Conservation (phyloP, 495 filamentous ascomycete genomes). For the Podospora sp. region DNA sequence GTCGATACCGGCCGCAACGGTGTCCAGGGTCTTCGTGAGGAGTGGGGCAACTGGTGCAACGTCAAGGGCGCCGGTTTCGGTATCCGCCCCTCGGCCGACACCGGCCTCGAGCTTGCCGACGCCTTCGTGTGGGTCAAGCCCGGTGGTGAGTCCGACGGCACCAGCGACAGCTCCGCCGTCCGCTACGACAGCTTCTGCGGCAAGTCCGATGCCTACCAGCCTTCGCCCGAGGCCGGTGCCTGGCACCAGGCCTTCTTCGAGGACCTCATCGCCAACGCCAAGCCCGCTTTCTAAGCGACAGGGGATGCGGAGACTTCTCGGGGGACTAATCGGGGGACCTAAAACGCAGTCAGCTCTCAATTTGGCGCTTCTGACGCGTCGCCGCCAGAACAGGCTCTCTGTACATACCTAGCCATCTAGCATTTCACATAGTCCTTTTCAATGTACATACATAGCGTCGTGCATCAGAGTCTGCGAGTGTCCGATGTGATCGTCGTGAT, state of each 20-base stretch:
- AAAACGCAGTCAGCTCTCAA: not conserved
- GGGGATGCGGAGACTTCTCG: not conserved
- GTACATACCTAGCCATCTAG: constrained; percentile 1
- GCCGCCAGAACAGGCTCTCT: not conserved
- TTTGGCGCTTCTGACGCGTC: not conserved
- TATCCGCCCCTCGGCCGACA: constrained; percentile 64
- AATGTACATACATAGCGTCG: not conserved
- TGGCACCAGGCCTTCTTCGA: constrained; percentile 85
- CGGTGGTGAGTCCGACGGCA: constrained; percentile 81
- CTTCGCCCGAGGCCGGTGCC: constrained; percentile 73
- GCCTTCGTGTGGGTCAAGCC: constrained; percentile 87
- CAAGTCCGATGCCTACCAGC: constrained; percentile 59
- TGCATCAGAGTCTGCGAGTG: not conserved
- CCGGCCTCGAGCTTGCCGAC: constrained; percentile 64
- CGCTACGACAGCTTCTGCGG: constrained; percentile 78
- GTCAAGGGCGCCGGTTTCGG: constrained; percentile 75
- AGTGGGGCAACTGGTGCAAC: constrained; percentile 87
- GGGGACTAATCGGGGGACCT: not conserved
- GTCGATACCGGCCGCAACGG: constrained; percentile 70
- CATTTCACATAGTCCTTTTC: not conserved
- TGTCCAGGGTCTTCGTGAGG: constrained; percentile 66
- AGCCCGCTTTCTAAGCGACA: constrained; percentile 51
- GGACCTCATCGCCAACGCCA: constrained; percentile 68
- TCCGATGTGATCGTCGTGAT: not conserved
- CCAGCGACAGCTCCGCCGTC: constrained; percentile 59